Evolutionary conservation across 805 yeast species (phyloP), one percentile per base, ranked within the genome.

Genomic region (Yarrowia sp.): DNA sequence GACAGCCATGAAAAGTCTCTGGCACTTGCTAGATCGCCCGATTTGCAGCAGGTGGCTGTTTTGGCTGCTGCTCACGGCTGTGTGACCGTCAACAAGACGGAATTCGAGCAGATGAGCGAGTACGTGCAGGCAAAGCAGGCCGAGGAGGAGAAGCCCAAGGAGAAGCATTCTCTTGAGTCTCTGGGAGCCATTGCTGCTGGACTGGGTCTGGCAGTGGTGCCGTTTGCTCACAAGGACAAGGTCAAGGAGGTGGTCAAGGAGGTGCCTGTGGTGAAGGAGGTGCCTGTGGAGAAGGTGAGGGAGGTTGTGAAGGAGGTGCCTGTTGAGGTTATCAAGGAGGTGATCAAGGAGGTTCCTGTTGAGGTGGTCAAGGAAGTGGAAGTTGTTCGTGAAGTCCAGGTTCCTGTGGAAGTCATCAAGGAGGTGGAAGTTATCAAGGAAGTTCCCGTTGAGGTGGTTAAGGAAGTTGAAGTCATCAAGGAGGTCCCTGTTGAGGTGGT

Each of bases 301-400:
- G 55, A 46, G 35, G 59, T 38, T n/a, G 11, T 19, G 26, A 35
- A 35, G 52, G 65, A 36, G 42, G 56, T 22, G 32, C 35, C 52
- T 49, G 59, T 50, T 15, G 40, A 16, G 43, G 19, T 19, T 19
- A 19, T 19, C 1, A 19, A n/a, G 42, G 64, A 59, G 65, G 65
- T 59, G 10, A 32, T 58, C n/a, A 15, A n/a, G 32, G 65, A 58
- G 52, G 65, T 63, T 2, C 69, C 69, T 10, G 69, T 69, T 26
- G 45, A 52, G 43, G 43, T 52, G 14, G n/a, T 35, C 5, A 46
- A 46, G 50, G 50, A 46, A 22, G 46, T 42, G 38, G 19, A 19
- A 19, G 19, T 19, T 19, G 19, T 19, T 19, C 19, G 68, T 36
- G 10, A 36, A 36, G 38, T 7, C 19, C 19, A 68, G 41, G 58